Conservation (phyloP, 2,329 filamentous ascomycete genomes). For the Epicoccum sorghinum region DNA sequence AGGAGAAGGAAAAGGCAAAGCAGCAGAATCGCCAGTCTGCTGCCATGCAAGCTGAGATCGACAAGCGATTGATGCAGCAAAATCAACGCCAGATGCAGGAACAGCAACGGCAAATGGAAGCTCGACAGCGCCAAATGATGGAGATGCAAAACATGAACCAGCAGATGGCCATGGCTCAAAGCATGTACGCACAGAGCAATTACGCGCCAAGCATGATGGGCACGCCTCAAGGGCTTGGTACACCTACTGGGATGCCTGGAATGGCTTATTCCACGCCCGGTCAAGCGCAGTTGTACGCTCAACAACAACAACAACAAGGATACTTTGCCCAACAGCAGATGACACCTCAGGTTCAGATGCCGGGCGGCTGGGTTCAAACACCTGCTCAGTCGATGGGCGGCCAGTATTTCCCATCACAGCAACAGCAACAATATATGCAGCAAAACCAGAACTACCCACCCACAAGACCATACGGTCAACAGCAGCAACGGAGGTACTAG, state of each 20-base stretch:
- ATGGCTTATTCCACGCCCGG: conserved; percentile 39
- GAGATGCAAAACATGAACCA: conserved; percentile 37
- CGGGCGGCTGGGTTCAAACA: conserved; percentile 37
- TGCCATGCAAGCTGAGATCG: conserved; percentile 46
- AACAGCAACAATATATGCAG: conserved; percentile 3
- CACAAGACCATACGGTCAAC: conserved; percentile 41
- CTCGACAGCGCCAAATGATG: conserved; percentile 33
- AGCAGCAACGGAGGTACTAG: conserved; percentile 23
- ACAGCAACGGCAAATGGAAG: conserved; percentile 34
- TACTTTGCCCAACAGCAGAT: conserved; percentile 38
- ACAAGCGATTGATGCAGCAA: conserved; percentile 39
- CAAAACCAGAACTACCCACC: conserved; percentile 25
- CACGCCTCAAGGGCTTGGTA: conserved; percentile 27
- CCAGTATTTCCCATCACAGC: conserved; percentile 34
- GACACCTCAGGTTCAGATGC: conserved; percentile 34
- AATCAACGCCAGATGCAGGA: conserved; percentile 42
- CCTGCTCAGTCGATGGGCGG: conserved; percentile 34
- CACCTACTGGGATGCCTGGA: conserved; percentile 24
- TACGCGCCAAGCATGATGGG: conserved; percentile 32
- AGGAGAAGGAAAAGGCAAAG: conserved; percentile 63
- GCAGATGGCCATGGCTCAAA: conserved; percentile 33
- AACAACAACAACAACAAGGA: conserved; percentile 20
- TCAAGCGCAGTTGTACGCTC: conserved; percentile 38
- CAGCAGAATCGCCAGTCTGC: conserved; percentile 38
- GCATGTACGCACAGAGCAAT: conserved; percentile 27